A percentile compares a stretch with the other conserved stretches of the same genome.
These are phyloP conservation scores for Ascochyta viciae-villosae DNA, from an alignment of 2,329 filamentous ascomycete species.

Conservation along the genomic window DNA sequence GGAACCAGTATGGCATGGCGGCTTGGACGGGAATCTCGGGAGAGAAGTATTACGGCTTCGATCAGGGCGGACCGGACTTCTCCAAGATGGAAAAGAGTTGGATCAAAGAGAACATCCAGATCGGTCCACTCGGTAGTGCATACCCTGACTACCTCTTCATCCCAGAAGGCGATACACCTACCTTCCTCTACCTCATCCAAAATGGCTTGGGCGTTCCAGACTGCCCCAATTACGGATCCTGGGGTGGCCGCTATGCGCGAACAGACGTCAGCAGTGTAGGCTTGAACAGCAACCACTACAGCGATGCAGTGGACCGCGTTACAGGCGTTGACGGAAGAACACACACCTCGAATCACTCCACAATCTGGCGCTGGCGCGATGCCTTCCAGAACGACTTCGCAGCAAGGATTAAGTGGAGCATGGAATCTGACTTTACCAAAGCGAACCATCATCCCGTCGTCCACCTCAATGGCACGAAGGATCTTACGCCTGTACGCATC, in stretches of 20 bases:
- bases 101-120: constrained; percentile 62
- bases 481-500: constrained; percentile 50
- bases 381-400: constrained; percentile 62
- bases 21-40: constrained; percentile 65
- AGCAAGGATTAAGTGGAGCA: constrained; percentile 58
- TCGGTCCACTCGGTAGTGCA: constrained; percentile 54
- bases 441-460: constrained; percentile 59
- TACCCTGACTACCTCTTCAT: constrained; percentile 59
- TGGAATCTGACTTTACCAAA: constrained; percentile 42
- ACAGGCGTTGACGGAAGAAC: constrained; percentile 42
- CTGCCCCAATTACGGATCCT: constrained; percentile 57
- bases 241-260: constrained; percentile 57
- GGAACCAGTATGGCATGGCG: constrained; percentile 62
- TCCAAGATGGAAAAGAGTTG: constrained; percentile 59
- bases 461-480: constrained; percentile 52
- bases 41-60: constrained; percentile 56
- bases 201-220: constrained; percentile 58
- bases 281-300: constrained; percentile 47
- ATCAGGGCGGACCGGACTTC: constrained; percentile 58
- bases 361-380: constrained; percentile 62
- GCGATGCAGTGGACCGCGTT: constrained; percentile 49
- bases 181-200: constrained; percentile 59
- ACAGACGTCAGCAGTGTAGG: constrained; percentile 46
- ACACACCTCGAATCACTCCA: constrained; percentile 55
- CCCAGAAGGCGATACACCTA: constrained; percentile 62